Evolutionary conservation across 2,329 filamentous ascomycete genomes (phyloP), one percentile per base, ranked within the genome.

Genomic region (Aspergillus pseudonomiae): DNA sequence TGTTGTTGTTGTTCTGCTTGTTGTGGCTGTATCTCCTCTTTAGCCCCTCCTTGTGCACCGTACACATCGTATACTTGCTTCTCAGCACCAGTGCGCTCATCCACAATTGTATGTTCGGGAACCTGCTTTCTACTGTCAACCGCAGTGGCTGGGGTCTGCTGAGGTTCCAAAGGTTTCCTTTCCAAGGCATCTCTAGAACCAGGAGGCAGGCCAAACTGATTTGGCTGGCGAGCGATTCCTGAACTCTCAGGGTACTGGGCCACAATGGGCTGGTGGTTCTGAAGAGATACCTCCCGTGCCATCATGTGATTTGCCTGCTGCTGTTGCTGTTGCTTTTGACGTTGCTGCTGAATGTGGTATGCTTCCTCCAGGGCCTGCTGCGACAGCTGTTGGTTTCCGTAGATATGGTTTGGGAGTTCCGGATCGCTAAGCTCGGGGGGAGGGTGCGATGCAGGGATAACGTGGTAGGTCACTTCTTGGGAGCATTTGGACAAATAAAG

Each of bases 391-490:
- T 79, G 75, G 64, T 83, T 82, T 61, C 79, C 73, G 63, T 82
- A 84, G 26, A 79, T 74, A 65, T 81, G 77, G 61, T 77, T 77
- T 34, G 79, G 75, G 46, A 81, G 70, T n/a, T 82, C 77, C 32
- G 73, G 75, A 30, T 82, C 80, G 50, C 73, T 75, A 46, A 81
- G 69, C 19, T 88, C 85, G 12, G 86, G 84, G 24, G 85, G 83
- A 57, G 86, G 84, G 68, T 89, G 86, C 41, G 85, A 82, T 26
- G 87, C 84, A n/a, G 88, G 88, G 56, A 88, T 86, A 39, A 91
- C 82, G 65, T 90, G 85, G 70, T 90, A 91, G 4, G 87, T 86
- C 57, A 91, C 86, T 74, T 91, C 88, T 68, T 89, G 86, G 57
- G 89, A 84, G 72, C 88, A 90, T 76, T 88, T 89, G 61, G 84